These are phyloP conservation scores for Globisporangium irregulare DNA, from an alignment of 352 stramenopile genomes.

Conservation along the genomic window DNA sequence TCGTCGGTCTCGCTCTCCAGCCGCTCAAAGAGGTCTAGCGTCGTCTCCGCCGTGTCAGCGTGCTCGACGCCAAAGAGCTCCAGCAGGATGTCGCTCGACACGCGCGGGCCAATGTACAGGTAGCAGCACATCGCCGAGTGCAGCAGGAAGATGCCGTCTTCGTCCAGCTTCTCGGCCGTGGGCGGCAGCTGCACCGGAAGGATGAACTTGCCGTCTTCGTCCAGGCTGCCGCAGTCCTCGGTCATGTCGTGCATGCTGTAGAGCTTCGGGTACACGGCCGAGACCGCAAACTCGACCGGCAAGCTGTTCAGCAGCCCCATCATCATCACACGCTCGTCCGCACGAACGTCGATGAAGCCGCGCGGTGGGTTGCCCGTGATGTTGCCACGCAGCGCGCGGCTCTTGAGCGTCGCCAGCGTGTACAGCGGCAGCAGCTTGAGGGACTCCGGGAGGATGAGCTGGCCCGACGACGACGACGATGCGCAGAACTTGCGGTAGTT, in stretches of 20 bases:
- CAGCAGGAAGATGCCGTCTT: conserved; percentile 84
- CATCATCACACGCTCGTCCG: conserved; percentile 87
- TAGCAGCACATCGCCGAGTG: conserved; percentile 87
- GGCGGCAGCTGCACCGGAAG: conserved; percentile 71
- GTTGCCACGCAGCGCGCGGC: conserved; percentile 81
- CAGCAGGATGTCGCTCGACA: conserved; percentile 57
- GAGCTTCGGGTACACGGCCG: conserved; percentile 84
- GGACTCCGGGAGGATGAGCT: conserved; percentile 91
- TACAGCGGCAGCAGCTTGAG: conserved; percentile 90
- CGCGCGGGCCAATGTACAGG: conserved; percentile 84
- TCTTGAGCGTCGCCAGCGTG: conserved; percentile 86
- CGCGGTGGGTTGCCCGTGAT: conserved; percentile 71
- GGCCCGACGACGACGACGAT: conserved; percentile 84
- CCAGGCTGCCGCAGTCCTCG: conserved; percentile 72
- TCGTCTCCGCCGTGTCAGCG: conserved; percentile 72
- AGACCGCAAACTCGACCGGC: conserved; percentile 81
- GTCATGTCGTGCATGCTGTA: conserved; percentile 86
- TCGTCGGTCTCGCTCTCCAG: conserved; percentile 52
- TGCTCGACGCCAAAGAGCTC: conserved; percentile 85
- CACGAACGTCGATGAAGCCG: conserved; percentile 82
- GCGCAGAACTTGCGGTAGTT: conserved; percentile 92
- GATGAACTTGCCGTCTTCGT: conserved; percentile 76
- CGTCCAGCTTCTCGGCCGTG: conserved; percentile 84
- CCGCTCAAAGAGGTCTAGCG: conserved; percentile 62
- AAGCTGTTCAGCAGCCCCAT: conserved; percentile 79